Evolutionary conservation across 2,329 filamentous ascomycete species (phyloP).

Genomic region (Fusarium sacchari): DNA sequence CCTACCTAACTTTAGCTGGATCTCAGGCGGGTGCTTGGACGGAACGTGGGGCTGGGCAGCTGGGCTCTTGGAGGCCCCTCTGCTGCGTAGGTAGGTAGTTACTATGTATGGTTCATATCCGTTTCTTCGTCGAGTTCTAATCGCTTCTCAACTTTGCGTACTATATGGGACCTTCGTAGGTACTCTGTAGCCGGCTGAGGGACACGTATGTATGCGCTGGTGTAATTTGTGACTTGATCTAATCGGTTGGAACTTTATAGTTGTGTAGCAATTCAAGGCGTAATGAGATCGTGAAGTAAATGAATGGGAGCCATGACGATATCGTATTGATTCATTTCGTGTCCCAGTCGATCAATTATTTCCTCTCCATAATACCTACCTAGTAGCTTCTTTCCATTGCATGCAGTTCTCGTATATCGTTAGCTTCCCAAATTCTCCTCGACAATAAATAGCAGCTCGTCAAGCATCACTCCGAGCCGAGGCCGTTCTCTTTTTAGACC

Average conservation of each 20-base stretch:
- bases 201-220: background rate
- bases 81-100: too few species aligned
- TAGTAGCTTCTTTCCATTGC: background rate
- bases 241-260: background rate
- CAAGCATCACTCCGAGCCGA: background rate
- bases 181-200: background rate
- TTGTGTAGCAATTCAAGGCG: background rate
- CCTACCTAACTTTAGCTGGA: background rate
- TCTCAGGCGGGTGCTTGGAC: conserved; percentile 1
- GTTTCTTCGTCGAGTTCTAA: background rate
- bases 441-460: conserved; percentile 6
- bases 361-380: background rate
- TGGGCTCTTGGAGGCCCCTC: background rate
- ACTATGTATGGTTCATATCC: background rate
- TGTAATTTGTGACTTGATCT: background rate
- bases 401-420: conserved; percentile 4
- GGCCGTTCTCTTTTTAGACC: conserved; percentile 19
- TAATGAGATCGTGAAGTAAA: background rate
- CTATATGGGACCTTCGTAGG: background rate
- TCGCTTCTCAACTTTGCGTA: background rate
- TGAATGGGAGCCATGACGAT: background rate
- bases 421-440: conserved; percentile 11
- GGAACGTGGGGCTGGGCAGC: conserved; percentile 19
- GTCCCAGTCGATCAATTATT: background rate
- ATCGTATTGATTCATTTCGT: background rate